These are phyloP conservation scores for Lentinus polychrous DNA, from an alignment of 1,284 basidiomycete genomes.

Conservation along the genomic window DNA sequence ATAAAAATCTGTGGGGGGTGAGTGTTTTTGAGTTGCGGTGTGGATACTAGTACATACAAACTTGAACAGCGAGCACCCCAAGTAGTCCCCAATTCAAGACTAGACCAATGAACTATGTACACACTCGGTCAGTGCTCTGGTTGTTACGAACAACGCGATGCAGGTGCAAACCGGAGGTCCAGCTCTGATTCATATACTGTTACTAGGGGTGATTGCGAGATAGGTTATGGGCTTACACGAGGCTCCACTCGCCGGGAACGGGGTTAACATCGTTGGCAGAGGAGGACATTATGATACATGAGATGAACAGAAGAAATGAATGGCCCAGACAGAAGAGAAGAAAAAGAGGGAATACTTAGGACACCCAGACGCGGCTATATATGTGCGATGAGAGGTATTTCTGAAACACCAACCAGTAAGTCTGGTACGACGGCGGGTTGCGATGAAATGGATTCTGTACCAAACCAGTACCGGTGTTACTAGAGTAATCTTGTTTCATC, in stretches of 20 bases:
- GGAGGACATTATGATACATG: background rate
- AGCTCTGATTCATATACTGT: background rate
- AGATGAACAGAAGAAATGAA: no score
- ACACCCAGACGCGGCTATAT: no score
- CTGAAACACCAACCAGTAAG: no score
- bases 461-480: no score
- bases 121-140: background rate
- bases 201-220: no score
- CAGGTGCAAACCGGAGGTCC: background rate
- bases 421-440: no score
- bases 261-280: background rate
- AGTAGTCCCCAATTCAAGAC: constrained; percentile 3
- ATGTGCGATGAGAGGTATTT: no score
- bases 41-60: background rate
- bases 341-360: no score
- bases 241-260: background rate
- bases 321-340: no score
- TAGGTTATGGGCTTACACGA: background rate
- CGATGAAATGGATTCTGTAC: no score
- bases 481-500: no score
- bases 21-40: background rate
- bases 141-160: background rate
- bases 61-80: constrained; percentile 2
- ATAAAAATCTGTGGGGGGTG: background rate
- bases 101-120: background rate